A percentile compares a stretch with the other conserved stretches of the same genome.
phyloP scores from a whole-genome alignment of 179 eudicot species.

The Heliamphora pulchella region DNA sequence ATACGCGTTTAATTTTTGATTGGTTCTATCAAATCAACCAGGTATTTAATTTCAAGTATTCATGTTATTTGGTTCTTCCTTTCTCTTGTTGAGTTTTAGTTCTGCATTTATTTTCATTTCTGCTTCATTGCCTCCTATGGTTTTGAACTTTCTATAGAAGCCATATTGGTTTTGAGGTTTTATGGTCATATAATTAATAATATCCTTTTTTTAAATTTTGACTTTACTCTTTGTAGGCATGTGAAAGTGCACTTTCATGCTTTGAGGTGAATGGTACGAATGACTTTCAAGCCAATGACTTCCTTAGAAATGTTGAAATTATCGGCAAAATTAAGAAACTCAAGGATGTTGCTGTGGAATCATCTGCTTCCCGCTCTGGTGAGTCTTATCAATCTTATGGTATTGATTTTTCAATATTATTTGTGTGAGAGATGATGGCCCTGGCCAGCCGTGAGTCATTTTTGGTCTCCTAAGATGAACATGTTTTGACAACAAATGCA shows the following conservation, averaged over 20 bases:
- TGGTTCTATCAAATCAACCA: neutral
- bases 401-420: neutral
- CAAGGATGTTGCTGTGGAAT: conserved; percentile 38
- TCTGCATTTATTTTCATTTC: neutral
- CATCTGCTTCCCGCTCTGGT: conserved; percentile 50
- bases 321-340: conserved; percentile 42
- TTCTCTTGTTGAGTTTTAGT: neutral
- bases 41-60: neutral
- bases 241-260: conserved; percentile 52
- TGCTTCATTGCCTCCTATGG: neutral
- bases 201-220: neutral
- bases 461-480: neutral
- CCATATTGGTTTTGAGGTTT: neutral
- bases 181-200: neutral
- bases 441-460: neutral
- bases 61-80: neutral
- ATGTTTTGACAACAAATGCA: neutral
- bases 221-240: conserved; percentile 35
- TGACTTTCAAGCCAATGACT: conserved; percentile 16
- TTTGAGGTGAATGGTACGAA: conserved; percentile 17
- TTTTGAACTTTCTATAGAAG: neutral
- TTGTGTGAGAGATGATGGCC: neutral
- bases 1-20: neutral
- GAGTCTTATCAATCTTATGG: conserved; percentile 19
- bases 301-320: conserved; percentile 17